These are phyloP conservation scores for Miscanthus lutarioriparius DNA, from an alignment of 176 grass and related monocot genomes.

Conservation along the genomic window DNA sequence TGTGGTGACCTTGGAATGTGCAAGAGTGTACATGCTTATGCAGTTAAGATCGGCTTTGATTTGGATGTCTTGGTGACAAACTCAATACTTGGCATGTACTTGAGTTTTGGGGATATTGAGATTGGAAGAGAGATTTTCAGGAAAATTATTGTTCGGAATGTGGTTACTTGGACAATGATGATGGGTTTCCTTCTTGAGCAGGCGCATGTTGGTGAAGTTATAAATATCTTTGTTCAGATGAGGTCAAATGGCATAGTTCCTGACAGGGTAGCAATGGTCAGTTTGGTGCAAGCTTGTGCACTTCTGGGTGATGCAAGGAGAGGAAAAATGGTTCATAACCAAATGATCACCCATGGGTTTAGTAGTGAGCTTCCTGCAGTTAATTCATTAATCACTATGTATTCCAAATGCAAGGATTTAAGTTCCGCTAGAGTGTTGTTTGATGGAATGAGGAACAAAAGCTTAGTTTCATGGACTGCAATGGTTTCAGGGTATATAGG, in stretches of 20 bases:
- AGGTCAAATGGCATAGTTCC: slow-evolving; percentile 52
- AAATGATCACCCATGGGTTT: slow-evolving; percentile 49
- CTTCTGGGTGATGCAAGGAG: slow-evolving; percentile 54
- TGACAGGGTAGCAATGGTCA: slow-evolving; percentile 64
- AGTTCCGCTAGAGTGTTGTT: slow-evolving; percentile 54
- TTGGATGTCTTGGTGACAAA: slow-evolving; percentile 53
- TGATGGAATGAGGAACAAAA: slow-evolving; percentile 53
- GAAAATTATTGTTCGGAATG: slow-evolving; percentile 48
- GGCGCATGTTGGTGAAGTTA: slow-evolving; percentile 39
- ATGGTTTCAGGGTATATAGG: slow-evolving; percentile 65
- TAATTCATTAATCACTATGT: slow-evolving; percentile 78
- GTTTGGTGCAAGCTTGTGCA: slow-evolving; percentile 55
- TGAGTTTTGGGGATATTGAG: slow-evolving; percentile 44
- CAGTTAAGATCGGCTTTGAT: slow-evolving; percentile 59
- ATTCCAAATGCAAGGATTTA: slow-evolving; percentile 64
- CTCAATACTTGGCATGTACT: slow-evolving; percentile 67
- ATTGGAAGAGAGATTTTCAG: slow-evolving; percentile 50
- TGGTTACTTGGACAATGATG: slow-evolving; percentile 67
- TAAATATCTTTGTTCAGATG: slow-evolving; percentile 61
- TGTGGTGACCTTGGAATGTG: slow-evolving; percentile 51
- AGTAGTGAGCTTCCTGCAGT: slow-evolving; percentile 41
- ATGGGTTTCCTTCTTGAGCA: slow-evolving; percentile 68
- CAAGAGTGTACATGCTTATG: slow-evolving; percentile 53
- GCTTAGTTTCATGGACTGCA: slow-evolving; percentile 74
- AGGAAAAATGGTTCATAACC: slow-evolving; percentile 59